Evolutionary conservation across 495 filamentous ascomycete genomes (phyloP), one percentile per base, ranked within the genome.

Genomic region (Apiosordaria backusii): DNA sequence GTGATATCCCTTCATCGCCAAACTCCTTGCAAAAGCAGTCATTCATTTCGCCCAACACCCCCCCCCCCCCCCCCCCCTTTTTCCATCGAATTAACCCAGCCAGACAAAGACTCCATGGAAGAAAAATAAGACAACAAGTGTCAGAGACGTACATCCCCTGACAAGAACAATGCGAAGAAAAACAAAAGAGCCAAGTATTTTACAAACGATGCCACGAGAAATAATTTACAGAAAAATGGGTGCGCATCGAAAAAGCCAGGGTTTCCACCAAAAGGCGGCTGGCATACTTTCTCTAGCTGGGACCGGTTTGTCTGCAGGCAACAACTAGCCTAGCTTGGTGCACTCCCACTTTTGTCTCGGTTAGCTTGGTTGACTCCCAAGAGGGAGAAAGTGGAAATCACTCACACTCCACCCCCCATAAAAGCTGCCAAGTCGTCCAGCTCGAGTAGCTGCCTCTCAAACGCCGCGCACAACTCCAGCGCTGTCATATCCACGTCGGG

Each of bases 401-500:
- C 73, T 79, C 61, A 83, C 65, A 83, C 81, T 57, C 81, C 81
- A 25, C 81, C 81, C 6, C 81, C 81, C 81, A 83, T 83, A 45
- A 83, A 83, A 6, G 81, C 81, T 27, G 81, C 81, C 13, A 83
- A 74, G 63, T 83, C 81, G 50, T 83, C 81, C 5, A 83, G 65
- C 66, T 83, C 81, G 4, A 83, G 71, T 6, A 83, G 71, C 71
- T 83, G 81, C 16, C 80, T 75, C 72, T 83, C 81, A 60, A 83
- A 83, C 0, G 80, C 81, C 1, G 66, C 65, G 64, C 81, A 83
- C 5, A 83, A 73, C 62, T 83, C 81, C n/a, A 73, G 69, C 0
- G 80, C 78, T 3, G 80, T 83, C 80, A 83, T 83, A 60, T 83
- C 81, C 6, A 76, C 71, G 50, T 73, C 74, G 24, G 74, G 66